Evolutionary conservation across 208 protist species (phyloP).

Genomic region (Trypanosoma cruzi): DNA sequence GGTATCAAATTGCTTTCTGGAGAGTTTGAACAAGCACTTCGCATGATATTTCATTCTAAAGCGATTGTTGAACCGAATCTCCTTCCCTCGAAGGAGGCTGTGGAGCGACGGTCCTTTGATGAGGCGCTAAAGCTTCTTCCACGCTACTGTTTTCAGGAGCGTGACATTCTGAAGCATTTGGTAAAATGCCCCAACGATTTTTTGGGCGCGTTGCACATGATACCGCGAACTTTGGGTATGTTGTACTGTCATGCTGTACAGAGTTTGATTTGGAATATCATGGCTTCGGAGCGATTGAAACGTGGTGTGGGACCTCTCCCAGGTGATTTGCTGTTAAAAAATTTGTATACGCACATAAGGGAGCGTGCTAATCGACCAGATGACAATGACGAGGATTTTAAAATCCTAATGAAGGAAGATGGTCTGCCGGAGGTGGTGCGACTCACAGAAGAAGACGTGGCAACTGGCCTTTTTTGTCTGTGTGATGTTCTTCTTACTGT

Average conservation of each 20-base stretch:
- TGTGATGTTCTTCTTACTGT: slow-evolving; percentile 91
- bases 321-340: slow-evolving; percentile 87
- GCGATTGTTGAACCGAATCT: slow-evolving; percentile 60
- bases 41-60: slow-evolving; percentile 75
- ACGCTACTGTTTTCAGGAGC: slow-evolving; percentile 81
- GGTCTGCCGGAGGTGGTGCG: slow-evolving; percentile 52
- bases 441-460: slow-evolving; percentile 68
- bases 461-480: slow-evolving; percentile 57
- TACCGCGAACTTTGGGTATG: slow-evolving; percentile 87
- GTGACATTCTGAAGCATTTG: slow-evolving; percentile 86
- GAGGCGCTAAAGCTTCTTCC: slow-evolving; percentile 56
- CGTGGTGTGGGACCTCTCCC: slow-evolving; percentile 40
- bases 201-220: slow-evolving; percentile 55
- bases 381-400: background rate
- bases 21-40: slow-evolving; percentile 64
- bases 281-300: slow-evolving; percentile 83
- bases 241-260: slow-evolving; percentile 96
- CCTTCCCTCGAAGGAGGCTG: slow-evolving; percentile 28
- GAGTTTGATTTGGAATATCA: slow-evolving; percentile 93
- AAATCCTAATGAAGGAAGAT: slow-evolving; percentile 1
- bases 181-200: slow-evolving; percentile 65
- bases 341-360: slow-evolving; percentile 33
- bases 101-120: slow-evolving; percentile 43
- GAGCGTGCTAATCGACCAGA: background rate
- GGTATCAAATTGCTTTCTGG: slow-evolving; percentile 81